These are phyloP conservation scores for Thielaviopsis cerberus DNA, from an alignment of 2,329 filamentous ascomycete species.

Conservation along the genomic window DNA sequence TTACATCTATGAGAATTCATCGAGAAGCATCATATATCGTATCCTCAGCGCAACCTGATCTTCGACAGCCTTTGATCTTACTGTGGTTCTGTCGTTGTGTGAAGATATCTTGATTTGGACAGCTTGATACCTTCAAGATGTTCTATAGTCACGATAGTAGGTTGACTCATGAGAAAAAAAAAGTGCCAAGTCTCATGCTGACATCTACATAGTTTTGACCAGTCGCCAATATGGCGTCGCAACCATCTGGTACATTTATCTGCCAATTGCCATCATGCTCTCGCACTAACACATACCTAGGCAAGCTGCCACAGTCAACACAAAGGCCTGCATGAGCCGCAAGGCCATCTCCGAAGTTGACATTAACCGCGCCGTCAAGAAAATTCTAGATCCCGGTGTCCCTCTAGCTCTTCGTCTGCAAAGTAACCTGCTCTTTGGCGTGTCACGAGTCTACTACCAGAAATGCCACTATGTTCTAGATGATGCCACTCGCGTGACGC, in stretches of 20 bases:
- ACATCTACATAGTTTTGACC: conserved; percentile 46
- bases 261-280: neutral
- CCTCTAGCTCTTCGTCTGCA: conserved; percentile 83
- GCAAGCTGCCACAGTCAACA: conserved; percentile 80
- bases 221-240: conserved; percentile 79
- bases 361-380: conserved; percentile 68
- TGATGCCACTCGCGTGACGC: conserved; percentile 48
- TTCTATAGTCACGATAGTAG: conserved; percentile 92
- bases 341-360: conserved; percentile 82
- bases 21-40: neutral
- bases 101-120: neutral
- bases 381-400: conserved; percentile 63
- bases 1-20: neutral
- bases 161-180: conserved; percentile 19
- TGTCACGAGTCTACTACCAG: conserved; percentile 69
- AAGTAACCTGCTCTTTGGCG: conserved; percentile 69
- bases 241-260: conserved; percentile 63
- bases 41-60: neutral
- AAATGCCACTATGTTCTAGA: conserved; percentile 73
- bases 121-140: conserved; percentile 32
- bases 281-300: conserved; percentile 26
- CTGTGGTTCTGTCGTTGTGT: neutral
- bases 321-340: conserved; percentile 54
- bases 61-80: neutral
- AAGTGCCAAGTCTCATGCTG: conserved; percentile 12